Evolutionary conservation across 2,329 filamentous ascomycete genomes (phyloP), one percentile per base, ranked within the genome.

Genomic region (Pseudogymnoascus sp.): DNA sequence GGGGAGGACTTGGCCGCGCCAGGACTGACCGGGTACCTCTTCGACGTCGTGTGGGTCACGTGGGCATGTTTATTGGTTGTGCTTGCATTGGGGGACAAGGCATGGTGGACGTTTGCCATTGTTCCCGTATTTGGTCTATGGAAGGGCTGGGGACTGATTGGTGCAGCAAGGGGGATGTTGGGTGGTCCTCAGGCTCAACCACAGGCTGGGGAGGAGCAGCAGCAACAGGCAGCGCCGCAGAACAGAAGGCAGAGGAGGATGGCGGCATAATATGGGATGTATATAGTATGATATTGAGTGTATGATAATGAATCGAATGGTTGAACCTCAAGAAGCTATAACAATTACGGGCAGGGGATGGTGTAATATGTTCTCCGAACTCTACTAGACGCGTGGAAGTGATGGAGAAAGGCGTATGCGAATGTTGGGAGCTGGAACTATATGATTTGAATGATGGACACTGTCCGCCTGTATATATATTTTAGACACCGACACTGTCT

Each of bases 21-120:
- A 35, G 94, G 94, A 4, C 78, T 99, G 79, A 97, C 93, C 9
- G 94, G 97, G 77, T 97, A 95, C 80, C 91, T 97, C 89, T 99
- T 96, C 83, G 94, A 99, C 77, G 84, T 96, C 59, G 80, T 96
- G 61, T 97, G 96, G 84, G 91, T 96, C 78, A 97, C 92, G 0
- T 97, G 92, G 87, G 86, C 84, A 9, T 89, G 87, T 61, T 79
- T 91, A 41, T 76, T 87, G 7, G 75, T 88, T n/a, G 92, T 88
- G 12, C 82, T 88, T 14, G 66, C 96, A 28, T 83, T 93, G 58
- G 94, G 94, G 3, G 92, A 97, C 73, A 88, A 88, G 78, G 90
- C 79, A 3, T 90, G 87, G 87, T 84, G 84, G 79, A 67, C 85
- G 36, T 89, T 39, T 62, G 62, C 67, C 8, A 66, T 66, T 12